Evolutionary conservation across 495 filamentous ascomycete species (phyloP).

Genomic region (Lasiosphaeria ovina): DNA sequence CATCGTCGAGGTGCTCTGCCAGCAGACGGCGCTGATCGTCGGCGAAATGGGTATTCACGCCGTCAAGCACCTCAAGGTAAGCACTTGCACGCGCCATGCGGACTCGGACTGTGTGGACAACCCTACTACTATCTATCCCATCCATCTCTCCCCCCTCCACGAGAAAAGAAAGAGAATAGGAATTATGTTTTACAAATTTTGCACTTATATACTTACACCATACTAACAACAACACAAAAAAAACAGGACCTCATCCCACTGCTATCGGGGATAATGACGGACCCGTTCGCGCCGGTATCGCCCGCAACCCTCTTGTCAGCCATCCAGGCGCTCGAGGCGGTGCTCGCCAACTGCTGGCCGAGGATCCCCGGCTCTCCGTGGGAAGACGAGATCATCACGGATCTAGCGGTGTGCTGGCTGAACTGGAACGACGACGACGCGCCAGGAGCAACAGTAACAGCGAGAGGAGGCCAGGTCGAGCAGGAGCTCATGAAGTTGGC

Average conservation of each 20-base stretch:
- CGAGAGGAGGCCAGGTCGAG: conserved; percentile 7
- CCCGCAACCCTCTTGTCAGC: conserved; percentile 55
- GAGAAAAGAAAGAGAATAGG: no score
- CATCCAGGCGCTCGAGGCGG: conserved; percentile 50
- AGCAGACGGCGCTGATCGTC: conserved; percentile 53
- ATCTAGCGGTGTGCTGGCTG: conserved; percentile 65
- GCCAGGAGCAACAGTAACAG: conserved; percentile 1
- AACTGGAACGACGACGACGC: conserved; percentile 49
- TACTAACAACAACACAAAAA: conserved; percentile 4
- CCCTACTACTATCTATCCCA: neutral
- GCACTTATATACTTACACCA: neutral
- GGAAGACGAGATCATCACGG: conserved; percentile 67
- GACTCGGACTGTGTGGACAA: no score
- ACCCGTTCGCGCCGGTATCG: conserved; percentile 65
- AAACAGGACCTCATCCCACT: conserved; percentile 64
- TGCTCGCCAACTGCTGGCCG: conserved; percentile 73
- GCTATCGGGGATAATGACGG: conserved; percentile 60
- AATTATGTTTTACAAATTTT: no score
- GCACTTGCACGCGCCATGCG: neutral
- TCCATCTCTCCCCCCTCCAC: no score
- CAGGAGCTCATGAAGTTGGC: conserved; percentile 38
- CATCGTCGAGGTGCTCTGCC: conserved; percentile 58
- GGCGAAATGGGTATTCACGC: conserved; percentile 63
- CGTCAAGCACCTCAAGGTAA: conserved; percentile 71
- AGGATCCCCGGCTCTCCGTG: conserved; percentile 56